phyloP scores from a whole-genome alignment of 2,329 filamentous ascomycete species.

The Cryphonectria naterciae region DNA sequence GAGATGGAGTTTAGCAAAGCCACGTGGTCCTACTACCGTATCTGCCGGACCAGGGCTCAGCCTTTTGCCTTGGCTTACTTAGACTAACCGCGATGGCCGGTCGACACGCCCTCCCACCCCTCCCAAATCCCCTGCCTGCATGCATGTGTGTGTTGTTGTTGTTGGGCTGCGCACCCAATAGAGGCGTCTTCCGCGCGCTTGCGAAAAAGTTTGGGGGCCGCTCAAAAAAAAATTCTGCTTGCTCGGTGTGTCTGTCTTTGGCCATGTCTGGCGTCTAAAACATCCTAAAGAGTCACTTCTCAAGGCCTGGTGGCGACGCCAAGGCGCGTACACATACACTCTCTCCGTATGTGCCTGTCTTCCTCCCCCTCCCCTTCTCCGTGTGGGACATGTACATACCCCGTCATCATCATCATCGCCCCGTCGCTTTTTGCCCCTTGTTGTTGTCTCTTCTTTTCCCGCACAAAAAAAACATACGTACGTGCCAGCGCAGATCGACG shows the following conservation, averaged over 20 bases:
- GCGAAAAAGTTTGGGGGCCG: neutral
- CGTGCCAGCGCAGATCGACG: neutral
- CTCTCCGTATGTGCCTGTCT: neutral
- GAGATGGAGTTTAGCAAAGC: conserved; percentile 1
- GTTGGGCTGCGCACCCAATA: neutral
- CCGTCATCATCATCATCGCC: neutral
- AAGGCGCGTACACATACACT: neutral
- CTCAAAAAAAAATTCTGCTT: neutral
- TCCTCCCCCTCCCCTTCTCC: no score
- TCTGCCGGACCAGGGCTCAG: conserved; percentile 6
- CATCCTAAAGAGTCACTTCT: neutral
- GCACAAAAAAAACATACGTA: neutral
- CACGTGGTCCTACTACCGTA: conserved; percentile 1
- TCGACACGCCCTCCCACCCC: neutral
- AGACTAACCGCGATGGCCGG: neutral
- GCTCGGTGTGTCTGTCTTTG: neutral
- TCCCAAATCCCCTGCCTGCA: neutral
- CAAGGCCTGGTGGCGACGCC: neutral
- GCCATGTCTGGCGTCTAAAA: neutral
- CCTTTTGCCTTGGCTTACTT: neutral
- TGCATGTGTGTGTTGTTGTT: neutral
- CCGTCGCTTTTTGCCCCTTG: neutral
- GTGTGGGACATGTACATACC: neutral
- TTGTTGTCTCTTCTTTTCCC: neutral
- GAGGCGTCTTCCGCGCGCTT: conserved; percentile 4